phyloP scores from a whole-genome alignment of 345 rosid genomes.

The Pugionium dolabratum region DNA sequence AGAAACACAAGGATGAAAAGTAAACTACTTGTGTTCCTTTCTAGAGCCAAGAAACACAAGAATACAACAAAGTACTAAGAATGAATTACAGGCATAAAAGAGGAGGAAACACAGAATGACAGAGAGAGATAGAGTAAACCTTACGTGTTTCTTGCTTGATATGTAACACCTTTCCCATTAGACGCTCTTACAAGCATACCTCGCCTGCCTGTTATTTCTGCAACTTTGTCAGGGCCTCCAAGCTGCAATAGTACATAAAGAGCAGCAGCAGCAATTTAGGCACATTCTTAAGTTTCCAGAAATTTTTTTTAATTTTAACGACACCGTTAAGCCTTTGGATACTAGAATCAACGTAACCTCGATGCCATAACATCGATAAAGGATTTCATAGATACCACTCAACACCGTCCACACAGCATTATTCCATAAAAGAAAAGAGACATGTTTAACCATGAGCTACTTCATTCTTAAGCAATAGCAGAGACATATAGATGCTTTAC shows the following conservation, averaged over 20 bases:
- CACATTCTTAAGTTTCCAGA: constrained; percentile 26
- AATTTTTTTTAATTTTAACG: constrained; percentile 10
- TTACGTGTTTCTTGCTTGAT: constrained; percentile 96
- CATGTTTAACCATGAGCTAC: constrained; percentile 14
- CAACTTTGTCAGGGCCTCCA: constrained; percentile 97
- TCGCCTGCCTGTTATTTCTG: constrained; percentile 98
- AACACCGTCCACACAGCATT: constrained; percentile 8
- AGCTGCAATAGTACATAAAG: constrained; percentile 59
- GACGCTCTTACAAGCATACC: constrained; percentile 99
- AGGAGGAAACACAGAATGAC: background rate
- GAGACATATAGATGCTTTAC: constrained; percentile 40
- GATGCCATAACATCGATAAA: constrained; percentile 23
- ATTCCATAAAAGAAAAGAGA: constrained; percentile 26
- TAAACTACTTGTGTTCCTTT: constrained; percentile 56
- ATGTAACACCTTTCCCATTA: constrained; percentile 94
- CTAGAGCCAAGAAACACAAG: constrained; percentile 47
- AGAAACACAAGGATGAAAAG: constrained; percentile 27
- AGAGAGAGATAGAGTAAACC: constrained; percentile 31
- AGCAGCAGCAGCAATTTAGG: constrained; percentile 18
- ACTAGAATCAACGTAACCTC: constrained; percentile 22
- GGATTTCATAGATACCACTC: constrained; percentile 26
- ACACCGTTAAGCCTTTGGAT: constrained; percentile 17
- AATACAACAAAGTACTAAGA: constrained; percentile 7
- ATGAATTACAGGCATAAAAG: background rate
- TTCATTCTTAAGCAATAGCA: constrained; percentile 14